phyloP scores from a whole-genome alignment of 2,329 filamentous ascomycete genomes.

The Diaporthe destruens region DNA sequence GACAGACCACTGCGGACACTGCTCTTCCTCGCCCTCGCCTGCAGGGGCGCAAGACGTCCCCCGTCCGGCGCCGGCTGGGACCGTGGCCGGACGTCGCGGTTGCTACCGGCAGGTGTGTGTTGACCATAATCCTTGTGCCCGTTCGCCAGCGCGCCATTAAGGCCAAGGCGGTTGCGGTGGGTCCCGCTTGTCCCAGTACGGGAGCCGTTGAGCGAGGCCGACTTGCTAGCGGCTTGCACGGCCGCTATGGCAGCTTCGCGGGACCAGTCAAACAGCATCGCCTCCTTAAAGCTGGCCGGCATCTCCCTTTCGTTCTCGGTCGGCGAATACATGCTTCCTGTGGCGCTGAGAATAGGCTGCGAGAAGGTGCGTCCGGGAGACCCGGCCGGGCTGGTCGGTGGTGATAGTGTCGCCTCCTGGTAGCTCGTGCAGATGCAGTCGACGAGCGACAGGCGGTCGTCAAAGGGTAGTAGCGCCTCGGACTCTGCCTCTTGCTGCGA shows the following conservation, averaged over 20 bases:
- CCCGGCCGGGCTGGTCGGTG: conserved; percentile 75
- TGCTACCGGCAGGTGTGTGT: conserved; percentile 61
- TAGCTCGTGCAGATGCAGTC: conserved; percentile 82
- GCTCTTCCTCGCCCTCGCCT: conserved; percentile 62
- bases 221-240: conserved; percentile 76
- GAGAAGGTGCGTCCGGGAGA: conserved; percentile 76
- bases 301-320: conserved; percentile 66
- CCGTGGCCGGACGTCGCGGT: conserved; percentile 63
- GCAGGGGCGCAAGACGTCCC: conserved; percentile 49
- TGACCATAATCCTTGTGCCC: conserved; percentile 53
- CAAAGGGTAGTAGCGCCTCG: conserved; percentile 79
- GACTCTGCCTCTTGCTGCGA: conserved; percentile 68
- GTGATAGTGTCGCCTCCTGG: conserved; percentile 70
- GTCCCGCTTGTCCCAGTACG: conserved; percentile 71
- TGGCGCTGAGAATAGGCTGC: conserved; percentile 70
- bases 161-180: conserved; percentile 68
- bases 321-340: conserved; percentile 54
- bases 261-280: conserved; percentile 85
- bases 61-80: conserved; percentile 56
- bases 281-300: conserved; percentile 75
- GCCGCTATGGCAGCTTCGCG: conserved; percentile 78
- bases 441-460: conserved; percentile 78
- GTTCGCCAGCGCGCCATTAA: conserved; percentile 61
- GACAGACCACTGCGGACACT: conserved; percentile 67
- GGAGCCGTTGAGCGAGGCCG: conserved; percentile 82